phyloP scores from a whole-genome alignment of 2,329 filamentous ascomycete species.

The Fonsecaea monophora region DNA sequence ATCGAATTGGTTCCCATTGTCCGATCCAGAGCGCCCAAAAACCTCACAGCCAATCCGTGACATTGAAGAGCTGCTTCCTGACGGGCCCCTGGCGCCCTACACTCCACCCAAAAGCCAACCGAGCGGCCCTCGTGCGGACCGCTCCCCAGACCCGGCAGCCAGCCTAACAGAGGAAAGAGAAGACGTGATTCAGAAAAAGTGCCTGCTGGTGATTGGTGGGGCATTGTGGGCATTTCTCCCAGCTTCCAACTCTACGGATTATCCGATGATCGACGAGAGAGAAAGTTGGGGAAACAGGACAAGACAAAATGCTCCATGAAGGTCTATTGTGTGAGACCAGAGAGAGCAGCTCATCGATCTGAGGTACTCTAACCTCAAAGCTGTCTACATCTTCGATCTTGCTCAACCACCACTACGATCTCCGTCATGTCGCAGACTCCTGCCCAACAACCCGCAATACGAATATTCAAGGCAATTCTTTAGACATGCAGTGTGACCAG shows the following conservation, averaged over 20 bases:
- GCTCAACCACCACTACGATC: neutral
- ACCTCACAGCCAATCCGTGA: conserved; percentile 15
- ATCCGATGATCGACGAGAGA: neutral
- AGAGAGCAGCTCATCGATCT: neutral
- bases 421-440: neutral
- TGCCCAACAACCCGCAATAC: neutral
- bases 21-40: conserved; percentile 1
- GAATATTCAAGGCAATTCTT: neutral
- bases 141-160: conserved; percentile 22
- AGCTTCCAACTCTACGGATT: neutral
- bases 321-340: neutral
- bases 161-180: conserved; percentile 9
- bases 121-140: conserved; percentile 23
- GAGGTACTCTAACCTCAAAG: neutral
- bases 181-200: conserved; percentile 7
- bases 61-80: conserved; percentile 8
- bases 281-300: neutral
- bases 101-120: conserved; percentile 23
- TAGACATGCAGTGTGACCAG: neutral
- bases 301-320: conserved; percentile 9
- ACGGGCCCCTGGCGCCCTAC: neutral
- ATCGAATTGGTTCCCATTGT: neutral
- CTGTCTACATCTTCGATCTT: conserved; percentile 17
- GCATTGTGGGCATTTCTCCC: neutral
- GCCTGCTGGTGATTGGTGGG: conserved; percentile 5